phyloP scores from a whole-genome alignment of 148 eudicot genomes.

The Arbutus unedo region DNA sequence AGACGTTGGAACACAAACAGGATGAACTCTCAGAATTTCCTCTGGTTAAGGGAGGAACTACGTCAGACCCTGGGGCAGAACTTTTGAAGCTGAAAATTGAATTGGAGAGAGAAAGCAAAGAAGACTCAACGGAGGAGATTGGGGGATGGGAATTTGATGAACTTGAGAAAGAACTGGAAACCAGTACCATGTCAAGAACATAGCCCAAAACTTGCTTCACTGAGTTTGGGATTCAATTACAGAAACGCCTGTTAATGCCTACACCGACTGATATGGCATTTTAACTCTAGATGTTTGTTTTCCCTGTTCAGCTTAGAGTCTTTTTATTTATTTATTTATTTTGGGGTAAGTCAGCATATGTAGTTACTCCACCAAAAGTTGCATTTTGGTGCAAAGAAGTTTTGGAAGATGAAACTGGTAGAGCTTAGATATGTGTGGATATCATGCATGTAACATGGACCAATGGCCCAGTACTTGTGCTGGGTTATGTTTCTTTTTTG shows the following conservation, averaged over 20 bases:
- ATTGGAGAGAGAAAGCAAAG: slow-evolving; percentile 27
- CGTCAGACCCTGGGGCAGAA: slow-evolving; percentile 29
- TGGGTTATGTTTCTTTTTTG: not conserved
- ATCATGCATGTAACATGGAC: not conserved
- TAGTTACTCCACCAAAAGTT: not conserved
- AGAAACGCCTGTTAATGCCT: not conserved
- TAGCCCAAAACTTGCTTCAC: not conserved
- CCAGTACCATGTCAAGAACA: slow-evolving; percentile 8
- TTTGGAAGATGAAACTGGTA: slow-evolving; percentile 6
- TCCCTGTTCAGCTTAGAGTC: not conserved
- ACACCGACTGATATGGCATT: not conserved
- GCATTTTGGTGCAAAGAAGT: not conserved
- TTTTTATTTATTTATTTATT: too few relatives aligned
- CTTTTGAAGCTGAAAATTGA: slow-evolving; percentile 24
- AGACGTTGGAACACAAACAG: not conserved
- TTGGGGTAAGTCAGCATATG: too few relatives aligned
- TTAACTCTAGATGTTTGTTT: not conserved
- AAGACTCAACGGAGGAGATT: slow-evolving; percentile 27
- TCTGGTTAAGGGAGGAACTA: slow-evolving; percentile 13
- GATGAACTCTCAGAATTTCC: slow-evolving; percentile 14
- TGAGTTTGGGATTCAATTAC: not conserved
- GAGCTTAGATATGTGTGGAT: not conserved
- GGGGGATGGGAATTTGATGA: slow-evolving; percentile 45
- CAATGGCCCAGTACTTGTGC: not conserved
- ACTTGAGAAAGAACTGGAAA: slow-evolving; percentile 20